Evolutionary conservation across 2,329 filamentous ascomycete species (phyloP).

Genomic region (Phialophora tarda): DNA sequence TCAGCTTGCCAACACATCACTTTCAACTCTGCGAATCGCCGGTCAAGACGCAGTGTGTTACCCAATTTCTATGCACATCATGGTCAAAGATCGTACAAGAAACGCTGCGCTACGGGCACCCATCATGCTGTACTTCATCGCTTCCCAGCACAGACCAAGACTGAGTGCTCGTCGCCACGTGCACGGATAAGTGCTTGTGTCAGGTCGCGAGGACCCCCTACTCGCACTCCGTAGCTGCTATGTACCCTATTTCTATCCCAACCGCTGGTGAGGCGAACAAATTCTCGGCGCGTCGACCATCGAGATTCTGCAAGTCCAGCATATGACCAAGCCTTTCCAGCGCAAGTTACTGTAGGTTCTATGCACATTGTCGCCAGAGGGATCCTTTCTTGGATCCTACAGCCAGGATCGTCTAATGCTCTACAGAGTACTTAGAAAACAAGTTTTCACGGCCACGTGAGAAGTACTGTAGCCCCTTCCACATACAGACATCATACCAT

Average conservation of each 20-base stretch:
- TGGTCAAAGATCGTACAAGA: not conserved
- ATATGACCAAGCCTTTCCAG: not conserved
- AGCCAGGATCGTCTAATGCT: no score
- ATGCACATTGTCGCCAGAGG: not conserved
- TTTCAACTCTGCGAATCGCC: conserved; percentile 20
- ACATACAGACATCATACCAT: not conserved
- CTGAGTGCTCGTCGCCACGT: conserved; percentile 2
- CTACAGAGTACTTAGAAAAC: no score
- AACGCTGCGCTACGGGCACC: not conserved
- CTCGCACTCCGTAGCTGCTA: not conserved
- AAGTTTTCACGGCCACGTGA: no score
- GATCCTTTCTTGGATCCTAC: no score
- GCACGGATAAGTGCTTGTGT: not conserved
- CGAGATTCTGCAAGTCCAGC: not conserved
- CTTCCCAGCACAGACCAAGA: not conserved
- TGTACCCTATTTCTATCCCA: not conserved
- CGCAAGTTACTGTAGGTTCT: not conserved
- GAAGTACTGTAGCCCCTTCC: not conserved
- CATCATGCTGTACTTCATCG: not conserved
- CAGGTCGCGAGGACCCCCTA: not conserved
- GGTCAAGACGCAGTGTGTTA: not conserved
- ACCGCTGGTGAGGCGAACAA: not conserved
- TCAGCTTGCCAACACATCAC: conserved; percentile 33
- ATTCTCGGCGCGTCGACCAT: not conserved
- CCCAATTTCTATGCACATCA: conserved; percentile 4